Evolutionary conservation across 192 early-diverging fungal species (phyloP).

Genomic region (Gonapodya prolifera): DNA sequence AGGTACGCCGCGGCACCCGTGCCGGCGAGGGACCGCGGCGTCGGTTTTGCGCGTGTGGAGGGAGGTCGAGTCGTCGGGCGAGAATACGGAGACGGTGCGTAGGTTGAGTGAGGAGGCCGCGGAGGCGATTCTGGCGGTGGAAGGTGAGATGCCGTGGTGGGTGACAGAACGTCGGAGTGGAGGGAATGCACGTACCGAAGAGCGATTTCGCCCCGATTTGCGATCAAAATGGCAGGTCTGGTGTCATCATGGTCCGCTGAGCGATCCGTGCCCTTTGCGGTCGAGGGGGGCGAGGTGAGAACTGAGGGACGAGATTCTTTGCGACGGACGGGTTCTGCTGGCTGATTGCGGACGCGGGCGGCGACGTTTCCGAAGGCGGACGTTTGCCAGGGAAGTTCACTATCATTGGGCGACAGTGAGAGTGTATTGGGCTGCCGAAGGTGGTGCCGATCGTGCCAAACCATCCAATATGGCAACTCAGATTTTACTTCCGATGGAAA

Average conservation of each 20-base stretch:
- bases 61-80: background rate
- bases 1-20: background rate
- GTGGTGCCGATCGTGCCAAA: no score
- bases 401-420: no score
- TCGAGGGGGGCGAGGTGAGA: no score
- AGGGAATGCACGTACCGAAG: background rate
- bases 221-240: background rate
- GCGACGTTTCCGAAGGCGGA: background rate
- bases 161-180: background rate
- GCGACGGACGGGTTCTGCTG: no score
- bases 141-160: background rate
- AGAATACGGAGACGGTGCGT: background rate
- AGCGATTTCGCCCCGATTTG: slow-evolving; percentile 2
- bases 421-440: no score
- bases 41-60: background rate
- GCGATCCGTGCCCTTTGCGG: background rate
- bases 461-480: no score
- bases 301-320: no score
- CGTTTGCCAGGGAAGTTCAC: background rate
- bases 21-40: background rate
- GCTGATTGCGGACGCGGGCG: background rate
- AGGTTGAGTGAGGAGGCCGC: background rate
- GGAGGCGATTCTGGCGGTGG: background rate
- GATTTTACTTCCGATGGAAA: no score
- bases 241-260: background rate